Conservation (phyloP, 805 yeast genomes). For the Metschnikowia reukaufii region DNA sequence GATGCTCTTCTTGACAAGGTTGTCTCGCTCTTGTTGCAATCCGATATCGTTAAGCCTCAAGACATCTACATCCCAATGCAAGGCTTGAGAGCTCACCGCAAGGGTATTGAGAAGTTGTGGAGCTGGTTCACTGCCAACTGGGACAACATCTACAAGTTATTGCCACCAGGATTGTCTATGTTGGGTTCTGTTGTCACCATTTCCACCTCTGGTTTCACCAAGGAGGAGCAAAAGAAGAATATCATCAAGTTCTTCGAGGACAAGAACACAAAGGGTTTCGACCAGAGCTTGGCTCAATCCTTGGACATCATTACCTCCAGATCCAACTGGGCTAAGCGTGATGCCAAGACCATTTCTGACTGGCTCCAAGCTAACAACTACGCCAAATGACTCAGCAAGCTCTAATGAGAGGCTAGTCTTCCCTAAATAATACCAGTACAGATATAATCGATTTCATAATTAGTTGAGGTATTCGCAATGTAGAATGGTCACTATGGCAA, state of each 20-base stretch:
- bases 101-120: slow-evolving; percentile 73
- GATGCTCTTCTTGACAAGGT: slow-evolving; percentile 55
- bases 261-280: slow-evolving; percentile 62
- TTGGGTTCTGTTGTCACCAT: slow-evolving; percentile 70
- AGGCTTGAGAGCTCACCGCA: slow-evolving; percentile 61
- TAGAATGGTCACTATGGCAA: not conserved
- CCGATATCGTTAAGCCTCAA: slow-evolving; percentile 61
- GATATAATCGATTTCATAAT: too few relatives aligned
- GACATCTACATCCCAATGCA: slow-evolving; percentile 77
- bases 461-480: not conserved
- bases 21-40: slow-evolving; percentile 52
- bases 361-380: slow-evolving; percentile 48
- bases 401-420: not conserved
- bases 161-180: slow-evolving; percentile 83
- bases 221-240: slow-evolving; percentile 49
- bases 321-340: slow-evolving; percentile 59
- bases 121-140: slow-evolving; percentile 71
- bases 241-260: slow-evolving; percentile 51
- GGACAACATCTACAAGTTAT: slow-evolving; percentile 60
- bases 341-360: slow-evolving; percentile 42
- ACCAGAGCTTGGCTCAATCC: slow-evolving; percentile 64
- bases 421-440: not conserved
- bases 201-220: slow-evolving; percentile 61
- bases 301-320: slow-evolving; percentile 59
- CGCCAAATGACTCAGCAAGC: slow-evolving; percentile 15